phyloP scores from a whole-genome alignment of 2,329 filamentous ascomycete species.

The Epichloe scottii region DNA sequence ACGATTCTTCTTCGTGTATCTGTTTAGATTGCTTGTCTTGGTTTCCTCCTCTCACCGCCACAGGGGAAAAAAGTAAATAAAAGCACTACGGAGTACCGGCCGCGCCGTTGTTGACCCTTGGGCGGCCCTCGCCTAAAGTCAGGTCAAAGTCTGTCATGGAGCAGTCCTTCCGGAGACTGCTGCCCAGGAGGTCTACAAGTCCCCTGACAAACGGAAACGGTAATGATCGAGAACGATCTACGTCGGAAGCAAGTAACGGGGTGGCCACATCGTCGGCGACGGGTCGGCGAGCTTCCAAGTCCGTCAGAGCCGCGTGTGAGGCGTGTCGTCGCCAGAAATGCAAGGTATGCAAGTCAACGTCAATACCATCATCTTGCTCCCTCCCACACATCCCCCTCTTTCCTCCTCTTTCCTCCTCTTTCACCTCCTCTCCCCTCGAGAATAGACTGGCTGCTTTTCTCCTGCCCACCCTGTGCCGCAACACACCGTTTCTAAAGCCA shows the following conservation, averaged over 20 bases:
- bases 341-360: not conserved
- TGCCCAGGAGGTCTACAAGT: not conserved
- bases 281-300: not conserved
- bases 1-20: not conserved
- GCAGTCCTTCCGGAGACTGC: not conserved
- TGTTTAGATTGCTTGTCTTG: too few relatives aligned
- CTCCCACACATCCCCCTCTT: too few relatives aligned
- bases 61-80: too few relatives aligned
- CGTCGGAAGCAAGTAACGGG: not conserved
- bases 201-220: not conserved
- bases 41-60: too few relatives aligned
- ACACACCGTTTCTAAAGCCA: not conserved
- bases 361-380: not conserved
- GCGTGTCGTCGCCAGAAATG: constrained; percentile 3
- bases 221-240: not conserved
- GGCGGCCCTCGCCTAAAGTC: not conserved
- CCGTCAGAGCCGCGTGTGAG: constrained; percentile 1
- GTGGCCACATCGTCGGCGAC: not conserved
- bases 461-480: too few relatives aligned
- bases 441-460: too few relatives aligned
- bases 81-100: not conserved
- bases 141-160: not conserved
- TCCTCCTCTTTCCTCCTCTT: not conserved
- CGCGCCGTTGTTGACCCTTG: not conserved
- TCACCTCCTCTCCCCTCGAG: not conserved